Evolutionary conservation across 352 stramenopile species (phyloP).

Genomic region (Pseudoperonospora humuli): DNA sequence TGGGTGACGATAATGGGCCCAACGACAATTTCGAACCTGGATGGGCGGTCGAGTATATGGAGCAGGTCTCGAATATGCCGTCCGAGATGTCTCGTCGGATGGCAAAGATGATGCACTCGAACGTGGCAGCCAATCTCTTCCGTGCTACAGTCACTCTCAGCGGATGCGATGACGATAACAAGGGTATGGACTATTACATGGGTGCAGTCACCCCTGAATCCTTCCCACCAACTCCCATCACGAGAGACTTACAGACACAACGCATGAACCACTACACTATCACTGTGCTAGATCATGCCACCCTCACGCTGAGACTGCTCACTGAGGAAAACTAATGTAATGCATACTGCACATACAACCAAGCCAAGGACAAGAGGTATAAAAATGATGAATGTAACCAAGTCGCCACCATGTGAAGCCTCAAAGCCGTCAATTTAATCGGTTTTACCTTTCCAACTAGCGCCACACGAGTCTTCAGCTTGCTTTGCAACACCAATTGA

Average conservation of each 20-base stretch:
- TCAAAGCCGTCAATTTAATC: too few species aligned
- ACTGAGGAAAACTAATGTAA: conserved; percentile 36
- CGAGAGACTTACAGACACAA: conserved; percentile 59
- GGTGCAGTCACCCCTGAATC: conserved; percentile 60
- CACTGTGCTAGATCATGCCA: conserved; percentile 69
- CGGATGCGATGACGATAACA: conserved; percentile 10
- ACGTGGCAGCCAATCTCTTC: conserved; percentile 68
- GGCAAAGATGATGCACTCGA: conserved; percentile 76
- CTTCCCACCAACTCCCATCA: conserved; percentile 78
- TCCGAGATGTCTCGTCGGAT: conserved; percentile 59
- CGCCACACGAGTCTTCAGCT: not conserved
- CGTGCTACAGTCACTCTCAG: conserved; percentile 54
- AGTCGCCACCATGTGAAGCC: not conserved
- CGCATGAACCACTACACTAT: conserved; percentile 70
- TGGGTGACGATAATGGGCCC: too few species aligned
- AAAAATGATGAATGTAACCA: too few species aligned
- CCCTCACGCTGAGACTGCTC: conserved; percentile 50
- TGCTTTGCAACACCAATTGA: conserved; percentile 10
- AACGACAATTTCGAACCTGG: conserved; percentile 43
- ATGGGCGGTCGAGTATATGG: conserved; percentile 77
- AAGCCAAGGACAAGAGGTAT: too few species aligned
- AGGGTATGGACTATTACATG: conserved; percentile 29
- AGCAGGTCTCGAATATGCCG: conserved; percentile 55
- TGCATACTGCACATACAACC: too few species aligned
- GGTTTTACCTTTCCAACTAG: conserved; percentile 22